phyloP scores from a whole-genome alignment of 192 early-diverging fungal species.

The Coemansia sp. region DNA sequence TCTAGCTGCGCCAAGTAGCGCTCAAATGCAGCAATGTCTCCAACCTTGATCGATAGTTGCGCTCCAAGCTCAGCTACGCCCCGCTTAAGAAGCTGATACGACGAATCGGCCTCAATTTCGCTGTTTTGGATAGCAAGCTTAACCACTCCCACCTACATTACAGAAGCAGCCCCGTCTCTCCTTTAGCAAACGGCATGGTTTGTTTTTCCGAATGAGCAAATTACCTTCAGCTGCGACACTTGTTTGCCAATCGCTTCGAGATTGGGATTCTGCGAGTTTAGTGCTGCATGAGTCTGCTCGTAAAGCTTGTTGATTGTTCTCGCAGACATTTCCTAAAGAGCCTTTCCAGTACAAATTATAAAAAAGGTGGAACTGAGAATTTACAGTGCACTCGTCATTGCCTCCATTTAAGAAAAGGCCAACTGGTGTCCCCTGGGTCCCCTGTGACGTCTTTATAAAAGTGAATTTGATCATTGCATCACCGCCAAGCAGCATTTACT shows the following conservation, averaged over 20 bases:
- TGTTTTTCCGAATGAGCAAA: no score
- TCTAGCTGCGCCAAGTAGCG: constrained; percentile 91
- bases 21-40: constrained; percentile 93
- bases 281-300: constrained; percentile 31
- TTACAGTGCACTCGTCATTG: no score
- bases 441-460: no score
- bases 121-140: constrained; percentile 35
- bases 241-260: constrained; percentile 32
- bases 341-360: no score
- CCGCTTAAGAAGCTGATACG: constrained; percentile 38
- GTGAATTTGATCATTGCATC: no score
- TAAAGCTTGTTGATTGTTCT: constrained; percentile 13
- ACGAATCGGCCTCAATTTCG: constrained; percentile 24
- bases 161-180: neutral
- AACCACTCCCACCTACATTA: constrained; percentile 35
- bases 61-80: constrained; percentile 84
- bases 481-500: no score
- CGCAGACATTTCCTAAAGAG: neutral
- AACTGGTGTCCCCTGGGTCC: no score
- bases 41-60: constrained; percentile 76
- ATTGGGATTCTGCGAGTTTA: constrained; percentile 41
- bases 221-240: constrained; percentile 52
- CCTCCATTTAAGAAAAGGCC: no score
- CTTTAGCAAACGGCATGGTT: neutral
- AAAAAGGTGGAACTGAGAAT: no score